Evolutionary conservation across 2,329 filamentous ascomycete genomes (phyloP).

Genomic region (Calonectria fujianensis): DNA sequence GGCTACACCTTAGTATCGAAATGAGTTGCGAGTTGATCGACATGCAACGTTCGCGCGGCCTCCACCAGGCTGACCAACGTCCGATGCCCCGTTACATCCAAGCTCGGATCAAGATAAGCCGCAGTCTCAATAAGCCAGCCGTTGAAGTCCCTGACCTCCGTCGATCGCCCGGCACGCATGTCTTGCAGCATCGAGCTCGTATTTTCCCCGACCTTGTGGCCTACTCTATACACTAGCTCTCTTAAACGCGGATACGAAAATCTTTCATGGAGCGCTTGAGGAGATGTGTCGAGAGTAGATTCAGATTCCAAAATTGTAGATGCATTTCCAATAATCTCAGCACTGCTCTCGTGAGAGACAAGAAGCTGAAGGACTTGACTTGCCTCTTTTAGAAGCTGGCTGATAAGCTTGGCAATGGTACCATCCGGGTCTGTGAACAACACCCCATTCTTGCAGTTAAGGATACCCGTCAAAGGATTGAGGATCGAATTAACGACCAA

Average conservation of each 20-base stretch:
- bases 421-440: slow-evolving; percentile 76
- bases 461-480: slow-evolving; percentile 88
- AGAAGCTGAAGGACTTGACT: slow-evolving; percentile 82
- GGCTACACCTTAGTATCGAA: slow-evolving; percentile 49
- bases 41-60: slow-evolving; percentile 56
- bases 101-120: slow-evolving; percentile 58
- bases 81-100: slow-evolving; percentile 63
- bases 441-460: slow-evolving; percentile 86
- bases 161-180: slow-evolving; percentile 68
- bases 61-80: slow-evolving; percentile 67
- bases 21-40: slow-evolving; percentile 58
- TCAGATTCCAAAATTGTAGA: slow-evolving; percentile 25
- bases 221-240: slow-evolving; percentile 68
- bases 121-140: slow-evolving; percentile 73
- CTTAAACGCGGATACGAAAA: slow-evolving; percentile 66
- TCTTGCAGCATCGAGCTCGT: slow-evolving; percentile 79
- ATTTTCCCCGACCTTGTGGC: slow-evolving; percentile 70
- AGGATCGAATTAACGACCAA: slow-evolving; percentile 87
- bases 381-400: slow-evolving; percentile 83
- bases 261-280: slow-evolving; percentile 57
- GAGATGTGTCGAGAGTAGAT: slow-evolving; percentile 42
- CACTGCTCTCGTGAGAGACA: slow-evolving; percentile 73
- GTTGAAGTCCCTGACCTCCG: slow-evolving; percentile 76
- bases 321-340: slow-evolving; percentile 59
- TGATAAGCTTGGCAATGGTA: slow-evolving; percentile 76